Percentiles rank a stretch among this genome's conserved stretches.
Conservation (phyloP, 495 filamentous ascomycete genomes). For the Apodospora peruviana region DNA sequence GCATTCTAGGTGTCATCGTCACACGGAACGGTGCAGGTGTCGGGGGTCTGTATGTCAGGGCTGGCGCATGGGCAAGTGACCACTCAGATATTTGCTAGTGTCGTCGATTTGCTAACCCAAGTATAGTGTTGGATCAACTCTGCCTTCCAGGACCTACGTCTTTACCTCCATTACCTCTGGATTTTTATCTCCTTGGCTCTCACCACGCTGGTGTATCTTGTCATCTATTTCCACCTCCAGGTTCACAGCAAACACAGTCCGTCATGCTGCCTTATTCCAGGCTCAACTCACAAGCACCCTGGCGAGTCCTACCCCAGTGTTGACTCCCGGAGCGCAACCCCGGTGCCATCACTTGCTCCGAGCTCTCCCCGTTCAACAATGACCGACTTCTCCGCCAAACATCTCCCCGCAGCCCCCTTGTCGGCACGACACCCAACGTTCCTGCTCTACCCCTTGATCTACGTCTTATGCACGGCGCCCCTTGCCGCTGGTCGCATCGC, state of each 20-base stretch:
- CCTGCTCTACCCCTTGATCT: conserved; percentile 67
- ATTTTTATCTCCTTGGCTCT: conserved; percentile 65
- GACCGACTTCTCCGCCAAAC: conserved; percentile 14
- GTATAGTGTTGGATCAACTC: conserved; percentile 70
- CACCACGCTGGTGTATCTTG: conserved; percentile 57
- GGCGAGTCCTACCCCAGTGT: conserved; percentile 14
- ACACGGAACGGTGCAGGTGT: conserved; percentile 38
- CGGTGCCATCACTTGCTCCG: conserved; percentile 6
- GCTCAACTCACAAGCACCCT: neutral
- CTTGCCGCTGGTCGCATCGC: conserved; percentile 65
- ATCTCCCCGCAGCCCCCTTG: conserved; percentile 16
- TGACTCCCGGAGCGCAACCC: conserved; percentile 7
- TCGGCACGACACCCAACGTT: conserved; percentile 57
- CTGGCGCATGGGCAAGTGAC: conserved; percentile 55
- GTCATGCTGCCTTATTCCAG: conserved; percentile 25
- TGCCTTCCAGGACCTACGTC: conserved; percentile 53
- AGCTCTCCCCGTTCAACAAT: conserved; percentile 11
- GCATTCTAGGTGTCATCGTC: conserved; percentile 48
- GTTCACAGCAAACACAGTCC: conserved; percentile 38
- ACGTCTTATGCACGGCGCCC: conserved; percentile 63
- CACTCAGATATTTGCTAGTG: conserved; percentile 5
- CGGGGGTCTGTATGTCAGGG: conserved; percentile 53
- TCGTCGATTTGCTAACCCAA: too few relatives aligned
- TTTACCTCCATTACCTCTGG: conserved; percentile 75
- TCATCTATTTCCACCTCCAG: conserved; percentile 57